Conservation (phyloP, 352 stramenopile species). For the Plasmopara muralis region DNA sequence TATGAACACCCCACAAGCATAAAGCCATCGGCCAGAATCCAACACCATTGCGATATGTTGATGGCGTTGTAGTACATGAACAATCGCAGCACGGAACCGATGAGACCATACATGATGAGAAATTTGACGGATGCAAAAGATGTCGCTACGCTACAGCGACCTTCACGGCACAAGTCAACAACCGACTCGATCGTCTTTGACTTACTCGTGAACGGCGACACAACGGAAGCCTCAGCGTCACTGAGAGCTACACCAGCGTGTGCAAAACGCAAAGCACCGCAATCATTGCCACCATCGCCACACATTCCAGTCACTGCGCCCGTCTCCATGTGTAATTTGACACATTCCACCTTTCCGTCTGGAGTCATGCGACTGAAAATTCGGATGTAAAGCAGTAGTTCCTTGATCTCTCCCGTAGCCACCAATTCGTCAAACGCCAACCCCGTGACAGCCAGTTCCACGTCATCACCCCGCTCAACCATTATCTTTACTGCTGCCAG, state of each 20-base stretch:
- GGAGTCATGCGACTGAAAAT: slow-evolving; percentile 82
- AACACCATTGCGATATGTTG: slow-evolving; percentile 83
- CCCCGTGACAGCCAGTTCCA: slow-evolving; percentile 67
- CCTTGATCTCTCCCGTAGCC: slow-evolving; percentile 50
- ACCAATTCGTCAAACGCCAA: slow-evolving; percentile 64
- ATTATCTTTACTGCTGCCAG: slow-evolving; percentile 44
- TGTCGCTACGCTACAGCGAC: slow-evolving; percentile 70
- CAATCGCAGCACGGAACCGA: slow-evolving; percentile 72
- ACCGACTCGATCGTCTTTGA: slow-evolving; percentile 68
- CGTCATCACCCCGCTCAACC: slow-evolving; percentile 26
- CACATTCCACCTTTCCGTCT: slow-evolving; percentile 59
- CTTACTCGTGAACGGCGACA: slow-evolving; percentile 87
- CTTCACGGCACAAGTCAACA: slow-evolving; percentile 73
- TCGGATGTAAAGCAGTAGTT: slow-evolving; percentile 55
- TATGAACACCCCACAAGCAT: slow-evolving; percentile 79
- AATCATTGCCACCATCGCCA: slow-evolving; percentile 88
- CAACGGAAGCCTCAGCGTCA: slow-evolving; percentile 81
- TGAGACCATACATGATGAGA: slow-evolving; percentile 85
- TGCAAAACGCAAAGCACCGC: slow-evolving; percentile 84
- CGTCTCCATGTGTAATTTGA: slow-evolving; percentile 55
- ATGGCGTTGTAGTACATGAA: slow-evolving; percentile 84
- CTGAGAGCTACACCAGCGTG: slow-evolving; percentile 88
- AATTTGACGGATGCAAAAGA: slow-evolving; percentile 83
- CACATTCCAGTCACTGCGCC: slow-evolving; percentile 78
- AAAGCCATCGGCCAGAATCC: slow-evolving; percentile 74